Percentiles rank a stretch among this genome's conserved stretches.
Conservation (phyloP, 2,329 filamentous ascomycete genomes). For the Bipolaris sorokiniana region DNA sequence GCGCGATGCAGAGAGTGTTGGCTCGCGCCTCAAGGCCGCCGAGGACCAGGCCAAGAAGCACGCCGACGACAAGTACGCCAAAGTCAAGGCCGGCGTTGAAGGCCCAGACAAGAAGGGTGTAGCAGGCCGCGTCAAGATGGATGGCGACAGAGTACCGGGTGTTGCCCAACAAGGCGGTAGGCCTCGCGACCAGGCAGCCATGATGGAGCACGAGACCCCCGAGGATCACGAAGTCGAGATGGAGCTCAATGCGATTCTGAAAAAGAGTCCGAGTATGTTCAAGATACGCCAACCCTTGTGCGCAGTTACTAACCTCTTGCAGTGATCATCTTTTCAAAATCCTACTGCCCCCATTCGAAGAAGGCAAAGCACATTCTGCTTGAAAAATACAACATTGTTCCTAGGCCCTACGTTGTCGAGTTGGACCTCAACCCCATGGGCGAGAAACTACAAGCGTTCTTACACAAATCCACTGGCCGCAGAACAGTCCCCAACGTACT, state of each 20-base stretch:
- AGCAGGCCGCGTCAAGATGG: constrained; percentile 61
- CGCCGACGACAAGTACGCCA: constrained; percentile 69
- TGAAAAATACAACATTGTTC: constrained; percentile 81
- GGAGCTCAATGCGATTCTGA: constrained; percentile 79
- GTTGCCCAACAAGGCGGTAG: constrained; percentile 55
- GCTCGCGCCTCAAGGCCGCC: constrained; percentile 69
- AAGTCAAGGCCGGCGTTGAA: constrained; percentile 49
- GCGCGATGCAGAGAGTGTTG: constrained; percentile 62
- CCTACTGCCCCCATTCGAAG: constrained; percentile 86
- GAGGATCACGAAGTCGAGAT: constrained; percentile 69
- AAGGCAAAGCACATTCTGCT: constrained; percentile 85
- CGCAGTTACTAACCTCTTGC: constrained; percentile 14
- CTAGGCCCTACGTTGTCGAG: constrained; percentile 86
- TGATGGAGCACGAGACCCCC: constrained; percentile 58
- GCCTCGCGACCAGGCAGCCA: constrained; percentile 47
- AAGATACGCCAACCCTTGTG: not conserved
- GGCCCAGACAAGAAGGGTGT: constrained; percentile 56
- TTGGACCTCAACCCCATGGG: constrained; percentile 84
- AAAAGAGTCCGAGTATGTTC: constrained; percentile 75
- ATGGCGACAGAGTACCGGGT: constrained; percentile 46
- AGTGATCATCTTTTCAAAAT: constrained; percentile 97
- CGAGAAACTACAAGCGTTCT: constrained; percentile 69
- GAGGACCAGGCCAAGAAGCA: constrained; percentile 71
- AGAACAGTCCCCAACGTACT: constrained; percentile 91
- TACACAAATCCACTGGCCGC: constrained; percentile 77